These are phyloP conservation scores for Themeda triandra DNA, from an alignment of 176 grass and related monocot species.

Conservation along the genomic window DNA sequence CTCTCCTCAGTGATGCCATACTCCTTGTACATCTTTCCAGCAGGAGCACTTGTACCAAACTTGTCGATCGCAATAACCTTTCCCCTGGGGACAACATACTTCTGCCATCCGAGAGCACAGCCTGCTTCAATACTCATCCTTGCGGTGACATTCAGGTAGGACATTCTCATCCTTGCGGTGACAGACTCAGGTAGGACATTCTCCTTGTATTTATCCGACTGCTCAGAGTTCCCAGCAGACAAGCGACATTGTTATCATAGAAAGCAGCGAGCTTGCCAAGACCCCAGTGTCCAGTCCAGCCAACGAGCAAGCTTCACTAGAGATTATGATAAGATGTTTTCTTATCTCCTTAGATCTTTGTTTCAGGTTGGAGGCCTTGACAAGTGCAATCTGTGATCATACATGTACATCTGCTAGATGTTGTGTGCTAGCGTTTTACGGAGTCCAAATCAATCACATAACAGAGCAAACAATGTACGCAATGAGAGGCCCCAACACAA, in stretches of 20 bases:
- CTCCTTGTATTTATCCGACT: constrained; percentile 78
- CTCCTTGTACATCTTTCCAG: constrained; percentile 84
- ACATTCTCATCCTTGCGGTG: constrained; percentile 79
- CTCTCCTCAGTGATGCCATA: constrained; percentile 72
- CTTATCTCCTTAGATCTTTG: no score
- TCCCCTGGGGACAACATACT: no score
- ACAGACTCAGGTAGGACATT: constrained; percentile 75
- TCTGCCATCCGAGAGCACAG: constrained; percentile 83
- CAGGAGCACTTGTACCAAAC: constrained; percentile 88
- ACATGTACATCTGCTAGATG: background rate
- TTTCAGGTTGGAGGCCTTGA: no score
- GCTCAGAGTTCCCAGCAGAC: constrained; percentile 92
- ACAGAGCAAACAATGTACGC: background rate
- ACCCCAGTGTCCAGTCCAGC: no score
- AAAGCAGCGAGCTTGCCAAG: no score
- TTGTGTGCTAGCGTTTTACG: background rate
- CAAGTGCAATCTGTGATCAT: no score
- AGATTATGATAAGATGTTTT: no score
- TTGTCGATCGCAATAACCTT: no score
- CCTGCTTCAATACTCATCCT: no score
- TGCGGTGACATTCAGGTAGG: constrained; percentile 60
- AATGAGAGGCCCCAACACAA: background rate
- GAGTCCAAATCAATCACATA: background rate
- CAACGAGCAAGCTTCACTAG: no score
- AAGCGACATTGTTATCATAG: no score